Percentiles rank a stretch among this genome's conserved stretches.
Conservation (phyloP, 345 rosid species). For the Geranium rotundifolium region DNA sequence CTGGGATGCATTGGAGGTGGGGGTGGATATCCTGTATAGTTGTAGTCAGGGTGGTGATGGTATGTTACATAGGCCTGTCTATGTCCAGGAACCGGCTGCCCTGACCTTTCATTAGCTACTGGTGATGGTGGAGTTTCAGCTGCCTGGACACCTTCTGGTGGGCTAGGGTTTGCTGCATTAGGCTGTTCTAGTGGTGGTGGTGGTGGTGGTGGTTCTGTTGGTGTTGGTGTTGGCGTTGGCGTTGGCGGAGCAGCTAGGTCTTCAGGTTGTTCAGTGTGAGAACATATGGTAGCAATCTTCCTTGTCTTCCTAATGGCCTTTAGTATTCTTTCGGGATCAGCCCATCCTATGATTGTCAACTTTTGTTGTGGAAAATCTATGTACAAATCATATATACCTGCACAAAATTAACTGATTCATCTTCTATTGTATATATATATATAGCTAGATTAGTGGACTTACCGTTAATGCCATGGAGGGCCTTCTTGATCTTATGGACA, state of each 20-base stretch:
- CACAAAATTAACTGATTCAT: neutral
- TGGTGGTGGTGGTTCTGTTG: slow-evolving; percentile 15
- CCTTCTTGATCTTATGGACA: slow-evolving; percentile 68
- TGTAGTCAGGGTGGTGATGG: too few species aligned
- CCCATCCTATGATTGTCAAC: slow-evolving; percentile 58
- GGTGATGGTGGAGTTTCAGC: slow-evolving; percentile 26
- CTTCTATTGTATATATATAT: too few species aligned
- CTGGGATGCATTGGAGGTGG: too few species aligned
- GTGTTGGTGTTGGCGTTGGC: slow-evolving; percentile 26
- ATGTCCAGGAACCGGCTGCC: too few species aligned
- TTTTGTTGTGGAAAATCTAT: slow-evolving; percentile 57
- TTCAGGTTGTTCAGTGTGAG: slow-evolving; percentile 30
- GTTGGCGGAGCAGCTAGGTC: slow-evolving; percentile 30
- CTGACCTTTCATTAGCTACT: slow-evolving; percentile 8
- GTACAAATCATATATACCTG: slow-evolving; percentile 53
- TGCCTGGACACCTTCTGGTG: slow-evolving; percentile 41
- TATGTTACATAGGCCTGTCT: too few species aligned
- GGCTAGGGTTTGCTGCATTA: too few species aligned
- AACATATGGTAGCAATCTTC: slow-evolving; percentile 48
- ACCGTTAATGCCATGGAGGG: slow-evolving; percentile 50
- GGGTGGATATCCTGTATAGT: too few species aligned
- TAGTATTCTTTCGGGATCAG: slow-evolving; percentile 49
- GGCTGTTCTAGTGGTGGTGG: too few species aligned
- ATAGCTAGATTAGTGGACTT: neutral
- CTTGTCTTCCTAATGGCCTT: slow-evolving; percentile 57